A percentile compares a stretch with the other conserved stretches of the same genome.
These are phyloP conservation scores for Apiospora marii DNA, from an alignment of 2,329 filamentous ascomycete species.

Conservation along the genomic window DNA sequence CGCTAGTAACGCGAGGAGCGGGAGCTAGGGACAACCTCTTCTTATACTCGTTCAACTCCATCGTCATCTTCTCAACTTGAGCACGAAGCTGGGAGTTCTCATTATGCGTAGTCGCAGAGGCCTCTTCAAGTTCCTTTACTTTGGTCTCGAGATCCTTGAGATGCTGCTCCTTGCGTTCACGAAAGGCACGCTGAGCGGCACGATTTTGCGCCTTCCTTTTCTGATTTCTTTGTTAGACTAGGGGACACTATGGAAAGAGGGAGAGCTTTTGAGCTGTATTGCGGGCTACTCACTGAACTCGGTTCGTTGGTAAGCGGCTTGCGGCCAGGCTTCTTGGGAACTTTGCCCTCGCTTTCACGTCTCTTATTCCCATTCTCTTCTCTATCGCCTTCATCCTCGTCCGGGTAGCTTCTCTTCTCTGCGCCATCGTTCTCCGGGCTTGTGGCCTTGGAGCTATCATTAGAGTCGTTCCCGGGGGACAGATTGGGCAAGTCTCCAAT, in stretches of 20 bases:
- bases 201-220: conserved; percentile 96
- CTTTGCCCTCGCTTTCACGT: conserved; percentile 83
- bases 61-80: conserved; percentile 87
- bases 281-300: conserved; percentile 76
- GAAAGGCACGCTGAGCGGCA: conserved; percentile 88
- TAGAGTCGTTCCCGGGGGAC: conserved; percentile 39
- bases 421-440: conserved; percentile 67
- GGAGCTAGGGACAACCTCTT: conserved; percentile 76
- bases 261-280: conserved; percentile 24
- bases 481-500: conserved; percentile 77
- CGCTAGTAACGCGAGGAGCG: conserved; percentile 41
- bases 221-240: conserved; percentile 49
- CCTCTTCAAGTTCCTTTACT: conserved; percentile 79
- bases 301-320: conserved; percentile 95
- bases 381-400: conserved; percentile 72
- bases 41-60: conserved; percentile 88
- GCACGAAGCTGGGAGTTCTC: conserved; percentile 85
- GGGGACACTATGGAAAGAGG: conserved; percentile 19
- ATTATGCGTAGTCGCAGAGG: conserved; percentile 80
- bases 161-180: conserved; percentile 89
- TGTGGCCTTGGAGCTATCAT: conserved; percentile 58
- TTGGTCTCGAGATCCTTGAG: conserved; percentile 84
- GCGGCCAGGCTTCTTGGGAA: conserved; percentile 90
- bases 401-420: conserved; percentile 77
- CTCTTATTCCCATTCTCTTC: conserved; percentile 66